Evolutionary conservation across 768 basidiomycete species (phyloP), one percentile per base, ranked within the genome.

Genomic region (Trametes gibbosa): DNA sequence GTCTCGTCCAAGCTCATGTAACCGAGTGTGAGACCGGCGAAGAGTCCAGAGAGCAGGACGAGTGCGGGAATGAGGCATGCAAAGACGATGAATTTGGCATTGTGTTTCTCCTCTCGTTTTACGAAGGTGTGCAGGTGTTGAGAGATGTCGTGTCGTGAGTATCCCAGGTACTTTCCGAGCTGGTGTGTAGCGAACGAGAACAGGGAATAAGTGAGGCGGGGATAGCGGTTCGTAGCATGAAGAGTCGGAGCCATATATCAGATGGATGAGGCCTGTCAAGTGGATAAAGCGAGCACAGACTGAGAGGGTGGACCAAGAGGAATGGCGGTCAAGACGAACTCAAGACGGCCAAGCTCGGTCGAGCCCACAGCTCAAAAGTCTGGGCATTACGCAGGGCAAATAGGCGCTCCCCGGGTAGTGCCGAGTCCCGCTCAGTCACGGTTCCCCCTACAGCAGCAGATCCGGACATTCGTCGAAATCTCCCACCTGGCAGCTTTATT

Each of bases 1-100:
- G 91, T 92, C 72, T 88, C 88, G 72, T 94, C 92, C 72, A 93
- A 79, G 66, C 86, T 89, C 87, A 94, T 92, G 72, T 90, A 93
- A 23, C 91, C 91, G 39, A 93, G 77, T 50, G 92, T 93, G 64
- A 92, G 75, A 68, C 92, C 89, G 75, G 90, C 90, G 79, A 93
- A 92, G 40, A 91, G 68, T 65, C 90, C 91, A 48, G 87, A 91
- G 55, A 86, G 68, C 35, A 90, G 70, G 37, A 92, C 91, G 62
- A 92, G 84, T 17, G 91, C 68, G 42, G 91, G 90, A 21, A 92
- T 91, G 68, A 92, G 84, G 61, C 66, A 67, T 13, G 75, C 77
- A 53, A 76, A 77, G 50, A 74, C 69, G 56, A 77, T 72, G 62
- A 72, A 72, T 43, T 76, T 60, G 12, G 62, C 45, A 23, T 67